A percentile compares a stretch with the other conserved stretches of the same genome.
Evolutionary conservation across 2,329 filamentous ascomycete species (phyloP).

Genomic region (Scytalidium sp.): DNA sequence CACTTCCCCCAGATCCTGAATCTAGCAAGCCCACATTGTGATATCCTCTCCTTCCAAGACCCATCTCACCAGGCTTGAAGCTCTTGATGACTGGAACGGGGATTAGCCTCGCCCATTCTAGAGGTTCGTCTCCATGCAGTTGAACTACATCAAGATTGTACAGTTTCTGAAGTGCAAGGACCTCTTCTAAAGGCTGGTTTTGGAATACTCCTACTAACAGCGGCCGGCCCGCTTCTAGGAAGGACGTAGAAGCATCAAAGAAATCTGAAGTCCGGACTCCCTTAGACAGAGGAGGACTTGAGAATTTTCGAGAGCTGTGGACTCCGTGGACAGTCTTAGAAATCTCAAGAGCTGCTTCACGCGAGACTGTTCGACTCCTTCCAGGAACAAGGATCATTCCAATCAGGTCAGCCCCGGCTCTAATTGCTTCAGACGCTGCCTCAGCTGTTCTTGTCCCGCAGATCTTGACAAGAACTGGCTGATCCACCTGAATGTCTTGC

Average conservation of each 20-base stretch:
- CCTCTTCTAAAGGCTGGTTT: constrained; percentile 80
- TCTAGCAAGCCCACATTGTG: constrained; percentile 84
- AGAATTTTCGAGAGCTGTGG: constrained; percentile 18
- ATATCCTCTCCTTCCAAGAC: constrained; percentile 69
- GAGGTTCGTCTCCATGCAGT: constrained; percentile 84
- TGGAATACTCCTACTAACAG: constrained; percentile 92
- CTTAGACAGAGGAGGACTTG: constrained; percentile 22
- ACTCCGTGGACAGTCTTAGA: constrained; percentile 68
- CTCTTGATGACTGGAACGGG: constrained; percentile 88
- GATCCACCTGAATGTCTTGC: constrained; percentile 33
- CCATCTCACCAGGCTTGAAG: constrained; percentile 68
- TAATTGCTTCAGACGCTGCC: constrained; percentile 74
- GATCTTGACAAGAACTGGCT: constrained; percentile 78
- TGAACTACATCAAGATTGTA: constrained; percentile 86
- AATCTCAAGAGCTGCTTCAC: constrained; percentile 77
- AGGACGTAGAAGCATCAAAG: constrained; percentile 56
- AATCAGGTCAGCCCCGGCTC: constrained; percentile 85
- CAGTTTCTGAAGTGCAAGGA: constrained; percentile 73
- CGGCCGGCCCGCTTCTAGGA: constrained; percentile 56
- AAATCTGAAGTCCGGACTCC: constrained; percentile 56
- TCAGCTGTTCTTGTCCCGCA: constrained; percentile 86
- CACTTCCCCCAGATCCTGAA: constrained; percentile 78
- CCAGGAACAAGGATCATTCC: constrained; percentile 89
- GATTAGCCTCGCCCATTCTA: constrained; percentile 88
- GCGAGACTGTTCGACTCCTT: constrained; percentile 74